phyloP scores from a whole-genome alignment of 129 eudicot species.

The Arctium minus region DNA sequence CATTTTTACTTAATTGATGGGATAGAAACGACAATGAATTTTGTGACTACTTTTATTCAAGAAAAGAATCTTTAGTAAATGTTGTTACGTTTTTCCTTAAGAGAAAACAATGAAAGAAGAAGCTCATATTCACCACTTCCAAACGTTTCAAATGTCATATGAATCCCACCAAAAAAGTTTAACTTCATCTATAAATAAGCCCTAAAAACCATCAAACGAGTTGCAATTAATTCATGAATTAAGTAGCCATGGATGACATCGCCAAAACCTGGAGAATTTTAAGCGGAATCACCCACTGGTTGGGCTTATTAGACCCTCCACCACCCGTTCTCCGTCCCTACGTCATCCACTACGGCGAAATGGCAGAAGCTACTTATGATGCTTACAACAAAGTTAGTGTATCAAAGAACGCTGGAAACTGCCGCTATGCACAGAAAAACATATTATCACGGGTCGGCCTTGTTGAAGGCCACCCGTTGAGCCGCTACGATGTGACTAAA shows the following conservation, averaged over 20 bases:
- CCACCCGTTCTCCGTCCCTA: conserved; percentile 11
- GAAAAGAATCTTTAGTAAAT: not conserved
- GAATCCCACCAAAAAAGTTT: too few species aligned
- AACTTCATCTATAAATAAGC: not conserved
- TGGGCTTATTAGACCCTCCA: conserved; percentile 13
- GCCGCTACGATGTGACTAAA: conserved; percentile 23
- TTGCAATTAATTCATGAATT: not conserved
- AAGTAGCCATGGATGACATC: not conserved
- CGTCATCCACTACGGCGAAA: conserved; percentile 46
- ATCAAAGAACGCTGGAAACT: conserved; percentile 46
- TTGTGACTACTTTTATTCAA: too few species aligned
- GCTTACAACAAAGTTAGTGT: conserved; percentile 31
- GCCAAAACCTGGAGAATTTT: conserved; percentile 19
- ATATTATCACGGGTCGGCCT: conserved; percentile 32
- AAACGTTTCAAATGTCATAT: not conserved
- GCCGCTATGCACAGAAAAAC: conserved; percentile 24
- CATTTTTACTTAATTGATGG: not conserved
- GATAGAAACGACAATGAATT: too few species aligned
- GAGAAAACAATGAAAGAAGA: not conserved
- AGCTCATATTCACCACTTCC: not conserved
- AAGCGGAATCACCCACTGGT: conserved; percentile 22
- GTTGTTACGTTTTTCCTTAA: not conserved
- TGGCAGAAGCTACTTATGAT: conserved; percentile 53
- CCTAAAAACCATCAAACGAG: too few species aligned
- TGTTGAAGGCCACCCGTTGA: conserved; percentile 32